phyloP scores from a whole-genome alignment of 2,329 filamentous ascomycete species.

The Alternaria infectoria region DNA sequence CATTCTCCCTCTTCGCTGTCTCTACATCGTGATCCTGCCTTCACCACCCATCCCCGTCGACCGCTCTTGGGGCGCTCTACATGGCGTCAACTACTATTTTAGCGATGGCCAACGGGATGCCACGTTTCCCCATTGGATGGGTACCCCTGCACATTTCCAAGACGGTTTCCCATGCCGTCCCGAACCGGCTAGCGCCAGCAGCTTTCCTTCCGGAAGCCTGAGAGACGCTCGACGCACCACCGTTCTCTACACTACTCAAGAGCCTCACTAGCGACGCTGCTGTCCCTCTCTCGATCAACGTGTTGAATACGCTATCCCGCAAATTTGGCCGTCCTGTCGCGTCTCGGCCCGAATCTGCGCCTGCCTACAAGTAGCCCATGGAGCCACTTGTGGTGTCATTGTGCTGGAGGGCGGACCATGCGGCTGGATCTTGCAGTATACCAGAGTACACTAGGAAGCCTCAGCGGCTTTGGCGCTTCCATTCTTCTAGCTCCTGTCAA shows the following conservation, averaged over 20 bases:
- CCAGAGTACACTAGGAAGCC: not conserved
- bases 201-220: not conserved
- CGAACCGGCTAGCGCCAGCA: not conserved
- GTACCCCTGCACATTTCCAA: not conserved
- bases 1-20: not conserved
- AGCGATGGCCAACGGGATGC: not conserved
- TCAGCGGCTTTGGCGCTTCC: slow-evolving; percentile 10
- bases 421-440: slow-evolving; percentile 2
- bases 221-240: not conserved
- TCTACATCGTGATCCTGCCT: not conserved
- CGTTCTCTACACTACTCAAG: not conserved
- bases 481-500: not conserved
- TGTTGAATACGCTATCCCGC: slow-evolving; percentile 5
- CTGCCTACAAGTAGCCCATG: not conserved
- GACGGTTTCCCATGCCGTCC: not conserved
- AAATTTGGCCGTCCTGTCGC: not conserved
- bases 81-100: not conserved
- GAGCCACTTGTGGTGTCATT: slow-evolving; percentile 6
- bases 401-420: not conserved
- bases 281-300: not conserved
- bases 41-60: not conserved
- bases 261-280: slow-evolving; percentile 2
- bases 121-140: slow-evolving; percentile 9
- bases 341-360: not conserved
- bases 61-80: not conserved